Percentiles rank a stretch among this genome's conserved stretches.
Evolutionary conservation across 1,284 basidiomycete genomes (phyloP).

Genomic region (Cystobasidium pallidum): DNA sequence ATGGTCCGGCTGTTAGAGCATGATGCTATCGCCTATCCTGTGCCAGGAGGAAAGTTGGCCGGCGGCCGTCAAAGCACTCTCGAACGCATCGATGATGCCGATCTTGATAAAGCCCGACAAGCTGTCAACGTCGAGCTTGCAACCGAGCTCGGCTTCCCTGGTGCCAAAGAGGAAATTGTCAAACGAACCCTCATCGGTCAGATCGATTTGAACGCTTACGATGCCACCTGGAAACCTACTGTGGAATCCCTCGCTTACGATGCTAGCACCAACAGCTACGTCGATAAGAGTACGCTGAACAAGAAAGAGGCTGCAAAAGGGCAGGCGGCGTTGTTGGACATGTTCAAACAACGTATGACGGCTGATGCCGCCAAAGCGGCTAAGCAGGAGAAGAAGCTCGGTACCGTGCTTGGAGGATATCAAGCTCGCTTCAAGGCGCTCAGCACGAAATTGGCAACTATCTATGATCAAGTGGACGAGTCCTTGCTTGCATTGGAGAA

Average conservation of each 20-base stretch:
- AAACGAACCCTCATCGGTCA: conserved; percentile 71
- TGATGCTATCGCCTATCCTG: conserved; percentile 83
- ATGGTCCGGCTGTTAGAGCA: conserved; percentile 79
- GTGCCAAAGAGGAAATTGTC: conserved; percentile 76
- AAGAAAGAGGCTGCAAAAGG: conserved; percentile 68
- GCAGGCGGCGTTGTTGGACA: conserved; percentile 66
- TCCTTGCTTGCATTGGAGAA: conserved; percentile 73
- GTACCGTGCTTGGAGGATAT: conserved; percentile 86
- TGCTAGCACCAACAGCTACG: conserved; percentile 66
- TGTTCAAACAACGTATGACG: conserved; percentile 74
- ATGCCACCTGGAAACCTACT: conserved; percentile 69
- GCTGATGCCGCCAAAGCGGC: conserved; percentile 76
- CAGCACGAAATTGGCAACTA: conserved; percentile 67
- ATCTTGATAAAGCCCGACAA: conserved; percentile 71
- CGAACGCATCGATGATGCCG: conserved; percentile 74
- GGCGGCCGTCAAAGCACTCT: conserved; percentile 79
- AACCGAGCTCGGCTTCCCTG: conserved; percentile 75
- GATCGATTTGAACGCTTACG: conserved; percentile 64
- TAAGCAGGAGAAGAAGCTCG: conserved; percentile 91
- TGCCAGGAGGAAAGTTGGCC: conserved; percentile 77
- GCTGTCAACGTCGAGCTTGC: conserved; percentile 82
- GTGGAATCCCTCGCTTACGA: conserved; percentile 69
- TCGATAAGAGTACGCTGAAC: conserved; percentile 66
- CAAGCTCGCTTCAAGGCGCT: conserved; percentile 74
- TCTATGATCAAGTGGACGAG: conserved; percentile 71